Base-by-base conservation (phyloP, 345 rosid species). In the Capsella bursapastoris region DNA sequence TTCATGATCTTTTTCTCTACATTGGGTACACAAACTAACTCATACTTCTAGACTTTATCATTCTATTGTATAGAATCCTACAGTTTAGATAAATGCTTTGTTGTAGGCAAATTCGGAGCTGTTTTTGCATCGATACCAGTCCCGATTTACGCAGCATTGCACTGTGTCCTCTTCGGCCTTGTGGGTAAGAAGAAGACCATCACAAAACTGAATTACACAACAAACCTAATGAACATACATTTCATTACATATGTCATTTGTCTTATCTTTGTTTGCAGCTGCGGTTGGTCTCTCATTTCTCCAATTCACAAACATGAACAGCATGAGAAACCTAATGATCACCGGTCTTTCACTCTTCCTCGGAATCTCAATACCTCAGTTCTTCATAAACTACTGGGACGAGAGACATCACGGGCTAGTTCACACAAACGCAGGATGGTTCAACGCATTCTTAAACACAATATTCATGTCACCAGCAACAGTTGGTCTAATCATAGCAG, bases 291-390 rank as follows among this genome's bases (percentile, higher is more conserved):
- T 92, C 64, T 95, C 99, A 32, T 92, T 92, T 77, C 91, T 95
- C 68, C 99, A 92, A 82, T 95, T 95, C 89, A 92, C 98, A 68
- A 95, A 95, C 88, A 90, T 92, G 97, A 95, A 95, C 75, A 83
- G 85, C 3, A 90, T 92, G 97, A 84, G 99, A 80, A 95, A 95
- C 82, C 89, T 92, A 31, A 84, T 82, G 31, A 89, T 95, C 13
- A 83, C 85, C 0, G 99, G 99, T 16, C 89, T 95, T 31, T 84
- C 97, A 0, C 90, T 95, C 53, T 95, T 92, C 68, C 90, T 95
- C 0, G 99, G 99, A 0, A 81, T 95, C 78, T 95, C 99, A 0
- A 66, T 92, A 70, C 93, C 99, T 32, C 90, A 86, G 41, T 92
- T 89, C 81, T 95, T 95, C 60, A 76, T 84, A 56, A 86, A 89